Conservation (phyloP, 169 alveolate genomes). For the Cardiosporidium cionae region DNA sequence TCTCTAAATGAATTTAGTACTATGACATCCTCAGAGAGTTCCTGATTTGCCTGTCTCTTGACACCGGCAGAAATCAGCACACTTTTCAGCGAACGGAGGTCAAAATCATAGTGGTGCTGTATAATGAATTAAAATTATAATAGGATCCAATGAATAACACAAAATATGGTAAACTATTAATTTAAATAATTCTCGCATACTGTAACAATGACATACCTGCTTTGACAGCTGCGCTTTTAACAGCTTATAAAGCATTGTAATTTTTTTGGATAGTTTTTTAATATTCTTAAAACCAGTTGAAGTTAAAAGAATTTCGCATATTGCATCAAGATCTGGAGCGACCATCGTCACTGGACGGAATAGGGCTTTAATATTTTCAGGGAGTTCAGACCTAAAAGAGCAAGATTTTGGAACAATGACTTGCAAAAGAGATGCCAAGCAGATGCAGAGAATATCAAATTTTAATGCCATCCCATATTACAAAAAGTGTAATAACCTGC, state of each 20-base stretch:
- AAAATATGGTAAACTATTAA: not conserved
- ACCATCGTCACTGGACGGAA: slow-evolving; percentile 97
- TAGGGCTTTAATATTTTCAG: slow-evolving; percentile 92
- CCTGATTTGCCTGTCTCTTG: slow-evolving; percentile 83
- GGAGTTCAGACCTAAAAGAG: slow-evolving; percentile 83
- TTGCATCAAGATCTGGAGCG: slow-evolving; percentile 88
- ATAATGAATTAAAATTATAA: too few relatives aligned
- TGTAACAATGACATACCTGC: slow-evolving; percentile 57
- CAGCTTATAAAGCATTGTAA: slow-evolving; percentile 84
- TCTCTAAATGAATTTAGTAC: slow-evolving; percentile 94
- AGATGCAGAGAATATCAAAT: too few relatives aligned
- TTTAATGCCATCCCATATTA: too few relatives aligned
- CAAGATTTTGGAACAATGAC: not conserved
- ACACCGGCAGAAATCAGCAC: slow-evolving; percentile 90
- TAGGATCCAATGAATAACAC: too few relatives aligned
- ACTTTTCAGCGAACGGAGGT: slow-evolving; percentile 92
- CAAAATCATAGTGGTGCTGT: slow-evolving; percentile 88
- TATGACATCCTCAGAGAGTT: slow-evolving; percentile 82
- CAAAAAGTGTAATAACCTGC: too few relatives aligned
- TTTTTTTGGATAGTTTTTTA: slow-evolving; percentile 82
- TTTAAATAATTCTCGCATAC: not conserved
- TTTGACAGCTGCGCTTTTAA: slow-evolving; percentile 76
- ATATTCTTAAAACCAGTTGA: slow-evolving; percentile 90
- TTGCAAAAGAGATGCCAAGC: too few relatives aligned
- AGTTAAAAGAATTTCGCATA: slow-evolving; percentile 94